Evolutionary conservation across 768 basidiomycete genomes (phyloP).

Genomic region (Boletus fagicola): DNA sequence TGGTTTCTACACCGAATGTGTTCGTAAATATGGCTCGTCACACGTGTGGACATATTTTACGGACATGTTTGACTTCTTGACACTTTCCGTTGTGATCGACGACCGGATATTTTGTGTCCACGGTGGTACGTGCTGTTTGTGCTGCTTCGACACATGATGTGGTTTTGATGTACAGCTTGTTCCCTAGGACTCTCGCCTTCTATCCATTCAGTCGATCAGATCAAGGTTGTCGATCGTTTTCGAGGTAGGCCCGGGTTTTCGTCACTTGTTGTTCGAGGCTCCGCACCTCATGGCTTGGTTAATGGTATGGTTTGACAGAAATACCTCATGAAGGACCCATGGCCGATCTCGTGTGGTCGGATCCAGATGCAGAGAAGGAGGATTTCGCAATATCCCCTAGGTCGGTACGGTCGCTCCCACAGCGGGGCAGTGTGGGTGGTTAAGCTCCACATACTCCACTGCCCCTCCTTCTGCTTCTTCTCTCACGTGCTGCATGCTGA

Average conservation of each 20-base stretch:
- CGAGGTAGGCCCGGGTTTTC: slow-evolving; percentile 56
- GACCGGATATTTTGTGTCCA: slow-evolving; percentile 99
- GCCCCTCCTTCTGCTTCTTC: slow-evolving; percentile 9
- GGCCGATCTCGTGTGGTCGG: slow-evolving; percentile 99
- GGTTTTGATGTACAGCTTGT: slow-evolving; percentile 5
- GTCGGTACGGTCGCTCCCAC: slow-evolving; percentile 43
- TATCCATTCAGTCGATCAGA: slow-evolving; percentile 98
- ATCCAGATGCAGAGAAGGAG: slow-evolving; percentile 98
- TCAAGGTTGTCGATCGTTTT: slow-evolving; percentile 98
- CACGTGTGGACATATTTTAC: slow-evolving; percentile 99
- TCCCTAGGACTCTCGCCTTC: slow-evolving; percentile 87
- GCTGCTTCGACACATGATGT: background rate
- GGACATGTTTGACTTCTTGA: slow-evolving; percentile 99
- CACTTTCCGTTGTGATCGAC: slow-evolving; percentile 96
- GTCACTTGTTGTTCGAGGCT: slow-evolving; percentile 22
- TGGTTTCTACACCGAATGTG: slow-evolving; percentile 98
- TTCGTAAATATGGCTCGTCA: slow-evolving; percentile 93
- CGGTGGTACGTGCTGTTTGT: slow-evolving; percentile 59
- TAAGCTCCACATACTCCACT: slow-evolving; percentile 9
- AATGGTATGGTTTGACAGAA: slow-evolving; percentile 48
- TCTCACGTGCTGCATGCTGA: slow-evolving; percentile 13
- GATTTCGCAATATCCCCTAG: slow-evolving; percentile 99
- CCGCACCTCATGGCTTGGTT: slow-evolving; percentile 22
- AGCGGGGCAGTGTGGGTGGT: slow-evolving; percentile 7
- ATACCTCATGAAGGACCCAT: slow-evolving; percentile 99